Evolutionary conservation across 2,329 filamentous ascomycete species (phyloP).

Genomic region (Clonostachys chloroleuca): DNA sequence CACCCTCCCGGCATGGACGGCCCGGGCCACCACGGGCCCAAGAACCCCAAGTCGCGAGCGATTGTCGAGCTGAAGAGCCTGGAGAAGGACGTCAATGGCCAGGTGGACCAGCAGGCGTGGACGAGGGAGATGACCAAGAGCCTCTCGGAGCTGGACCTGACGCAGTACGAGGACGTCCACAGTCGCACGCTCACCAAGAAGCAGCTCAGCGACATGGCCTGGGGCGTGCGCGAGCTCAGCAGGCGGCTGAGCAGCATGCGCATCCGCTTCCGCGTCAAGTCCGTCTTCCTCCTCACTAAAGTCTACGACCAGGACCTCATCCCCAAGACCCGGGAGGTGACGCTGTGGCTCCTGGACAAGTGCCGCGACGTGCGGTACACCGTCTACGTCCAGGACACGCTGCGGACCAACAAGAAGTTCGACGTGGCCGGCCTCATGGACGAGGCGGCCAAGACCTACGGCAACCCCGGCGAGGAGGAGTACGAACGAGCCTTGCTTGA

Average conservation of each 20-base stretch:
- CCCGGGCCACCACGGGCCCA: constrained; percentile 6
- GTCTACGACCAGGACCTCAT: constrained; percentile 82
- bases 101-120: constrained; percentile 54
- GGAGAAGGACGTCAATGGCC: constrained; percentile 38
- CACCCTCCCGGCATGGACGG: constrained; percentile 1
- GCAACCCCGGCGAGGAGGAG: constrained; percentile 23
- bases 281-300: constrained; percentile 87
- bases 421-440: constrained; percentile 64
- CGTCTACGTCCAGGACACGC: constrained; percentile 77
- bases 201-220: constrained; percentile 94
- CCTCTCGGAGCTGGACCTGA: constrained; percentile 33
- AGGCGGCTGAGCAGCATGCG: constrained; percentile 80
- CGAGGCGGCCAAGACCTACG: constrained; percentile 46
- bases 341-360: constrained; percentile 74
- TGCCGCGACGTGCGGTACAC: constrained; percentile 65
- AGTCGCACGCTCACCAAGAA: constrained; percentile 87
- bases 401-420: constrained; percentile 69
- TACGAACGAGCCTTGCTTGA: constrained; percentile 23
- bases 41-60: constrained; percentile 15
- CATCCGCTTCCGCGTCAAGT: constrained; percentile 75
- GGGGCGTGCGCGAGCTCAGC: constrained; percentile 87
- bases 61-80: constrained; percentile 33
- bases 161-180: constrained; percentile 31
- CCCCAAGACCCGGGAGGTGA: constrained; percentile 69
- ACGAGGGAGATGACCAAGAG: constrained; percentile 38